phyloP scores from a whole-genome alignment of 2,329 filamentous ascomycete species.

The Ambrosiella xylebori region DNA sequence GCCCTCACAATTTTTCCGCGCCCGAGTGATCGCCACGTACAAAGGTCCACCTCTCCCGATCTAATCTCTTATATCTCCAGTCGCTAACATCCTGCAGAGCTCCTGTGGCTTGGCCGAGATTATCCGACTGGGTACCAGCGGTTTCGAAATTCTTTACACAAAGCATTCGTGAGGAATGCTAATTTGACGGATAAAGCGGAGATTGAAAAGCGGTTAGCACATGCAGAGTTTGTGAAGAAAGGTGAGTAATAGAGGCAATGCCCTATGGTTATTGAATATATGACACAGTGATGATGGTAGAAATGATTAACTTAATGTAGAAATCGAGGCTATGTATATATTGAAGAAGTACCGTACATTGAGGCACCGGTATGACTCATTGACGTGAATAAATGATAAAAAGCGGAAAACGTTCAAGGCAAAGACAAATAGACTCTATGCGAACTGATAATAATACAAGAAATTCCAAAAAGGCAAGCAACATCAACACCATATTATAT shows the following conservation, averaged over 20 bases:
- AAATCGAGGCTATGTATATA: conserved; percentile 90
- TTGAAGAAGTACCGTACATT: conserved; percentile 78
- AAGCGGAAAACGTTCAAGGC: not conserved
- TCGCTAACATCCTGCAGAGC: conserved; percentile 36
- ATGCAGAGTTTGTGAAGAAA: conserved; percentile 82
- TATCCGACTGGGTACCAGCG: conserved; percentile 73
- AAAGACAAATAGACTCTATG: conserved; percentile 6
- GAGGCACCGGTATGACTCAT: conserved; percentile 56
- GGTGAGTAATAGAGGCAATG: conserved; percentile 30
- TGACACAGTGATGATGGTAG: not conserved
- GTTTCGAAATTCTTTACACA: conserved; percentile 66
- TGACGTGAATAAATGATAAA: conserved; percentile 5
- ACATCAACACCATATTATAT: not conserved
- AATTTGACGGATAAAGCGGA: conserved; percentile 53
- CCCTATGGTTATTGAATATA: too few species aligned
- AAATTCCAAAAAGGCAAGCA: not conserved
- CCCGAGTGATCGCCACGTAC: conserved; percentile 71
- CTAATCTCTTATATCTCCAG: not conserved
- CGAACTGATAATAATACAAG: not conserved
- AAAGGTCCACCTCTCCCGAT: conserved; percentile 45
- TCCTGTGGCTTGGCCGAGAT: conserved; percentile 67
- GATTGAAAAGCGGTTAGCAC: conserved; percentile 57
- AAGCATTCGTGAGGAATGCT: conserved; percentile 64
- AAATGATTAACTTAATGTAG: conserved; percentile 25
- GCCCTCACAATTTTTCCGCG: conserved; percentile 39